Base-by-base conservation (phyloP, 257 asterid genomes). In the Leonotis leonurus region DNA sequence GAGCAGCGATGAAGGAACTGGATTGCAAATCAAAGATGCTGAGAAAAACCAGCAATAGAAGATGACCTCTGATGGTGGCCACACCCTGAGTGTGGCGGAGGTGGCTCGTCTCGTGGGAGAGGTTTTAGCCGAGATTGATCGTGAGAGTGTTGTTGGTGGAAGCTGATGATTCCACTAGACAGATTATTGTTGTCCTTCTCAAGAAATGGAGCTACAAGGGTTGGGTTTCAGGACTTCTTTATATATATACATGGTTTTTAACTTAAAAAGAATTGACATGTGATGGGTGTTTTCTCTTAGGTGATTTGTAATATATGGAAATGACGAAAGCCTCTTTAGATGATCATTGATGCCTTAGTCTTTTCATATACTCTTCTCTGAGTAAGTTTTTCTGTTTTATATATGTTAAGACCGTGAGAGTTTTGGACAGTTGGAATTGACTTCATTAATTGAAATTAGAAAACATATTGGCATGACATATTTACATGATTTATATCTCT, bases 171-270 rank as follows among this genome's bases (percentile, higher is more conserved):
- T 91, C 98, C 2, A 91, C 98, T 5, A 45, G 97, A 67, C 97
- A 91, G 76, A 88, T 91, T 74, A 83, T 91, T 50, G 64, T 95
- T 41, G 95, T 95, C 5, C 97, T 91, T 69, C 92, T 91, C 72
- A 81, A 90, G 66, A 91, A 84, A 91, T 91, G 98, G 79, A 83
- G 83, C 72, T 91, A 86, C 64, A 88, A 68, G 80, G 98, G 98
- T 91, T 67, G 0, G 73, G n/a, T n/a, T n/a, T n/a, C n/a, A n/a
- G n/a, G n/a, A n/a, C n/a, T n/a, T n/a, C 64, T 62, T 33, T 24
- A n/a, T 9, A 21, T 1, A 33, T 37, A 11, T 37, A 9, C 25
- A 0, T 11, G 0, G 30, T 46, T 27, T 40, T 36, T 2, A 7
- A 13, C 14, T 35, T 18, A 14, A 11, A 6, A 41, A 9, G 59